Evolutionary conservation across 495 filamentous ascomycete species (phyloP).

Genomic region (Trichoderma reesei): DNA sequence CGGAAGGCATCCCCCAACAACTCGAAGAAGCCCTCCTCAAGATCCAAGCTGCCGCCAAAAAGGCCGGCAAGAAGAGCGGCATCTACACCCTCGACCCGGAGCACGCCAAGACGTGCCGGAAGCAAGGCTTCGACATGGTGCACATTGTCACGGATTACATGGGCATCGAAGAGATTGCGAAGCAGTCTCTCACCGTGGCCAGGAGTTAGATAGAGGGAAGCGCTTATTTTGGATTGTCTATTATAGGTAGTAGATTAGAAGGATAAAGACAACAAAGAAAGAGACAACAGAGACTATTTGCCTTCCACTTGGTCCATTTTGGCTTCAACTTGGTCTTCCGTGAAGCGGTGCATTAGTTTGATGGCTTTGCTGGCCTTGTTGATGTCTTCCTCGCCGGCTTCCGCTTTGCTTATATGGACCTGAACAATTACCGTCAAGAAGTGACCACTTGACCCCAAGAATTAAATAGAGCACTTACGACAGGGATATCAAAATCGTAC

Average conservation of each 20-base stretch:
- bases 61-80: conserved; percentile 62
- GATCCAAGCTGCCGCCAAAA: conserved; percentile 51
- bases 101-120: conserved; percentile 51
- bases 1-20: conserved; percentile 52
- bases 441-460: background rate
- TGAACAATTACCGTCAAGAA: conserved; percentile 18
- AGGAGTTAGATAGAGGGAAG: conserved; percentile 30
- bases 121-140: conserved; percentile 72
- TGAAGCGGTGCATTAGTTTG: conserved; percentile 82
- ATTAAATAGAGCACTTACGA: conserved; percentile 38
- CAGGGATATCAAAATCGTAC: conserved; percentile 87
- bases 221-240: conserved; percentile 24
- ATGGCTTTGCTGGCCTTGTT: conserved; percentile 47
- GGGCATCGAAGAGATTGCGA: conserved; percentile 39
- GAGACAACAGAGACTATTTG: too few relatives aligned
- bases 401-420: conserved; percentile 56
- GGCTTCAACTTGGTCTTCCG: conserved; percentile 53
- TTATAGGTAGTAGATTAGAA: conserved; percentile 5
- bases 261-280: background rate
- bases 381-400: conserved; percentile 35
- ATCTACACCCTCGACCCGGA: conserved; percentile 65
- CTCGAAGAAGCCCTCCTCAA: conserved; percentile 57
- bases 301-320: conserved; percentile 55
- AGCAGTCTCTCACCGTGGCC: conserved; percentile 33
- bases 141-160: conserved; percentile 53